These are phyloP conservation scores for Graphilbum sp. DNA, from an alignment of 2,329 filamentous ascomycete genomes.

Conservation along the genomic window DNA sequence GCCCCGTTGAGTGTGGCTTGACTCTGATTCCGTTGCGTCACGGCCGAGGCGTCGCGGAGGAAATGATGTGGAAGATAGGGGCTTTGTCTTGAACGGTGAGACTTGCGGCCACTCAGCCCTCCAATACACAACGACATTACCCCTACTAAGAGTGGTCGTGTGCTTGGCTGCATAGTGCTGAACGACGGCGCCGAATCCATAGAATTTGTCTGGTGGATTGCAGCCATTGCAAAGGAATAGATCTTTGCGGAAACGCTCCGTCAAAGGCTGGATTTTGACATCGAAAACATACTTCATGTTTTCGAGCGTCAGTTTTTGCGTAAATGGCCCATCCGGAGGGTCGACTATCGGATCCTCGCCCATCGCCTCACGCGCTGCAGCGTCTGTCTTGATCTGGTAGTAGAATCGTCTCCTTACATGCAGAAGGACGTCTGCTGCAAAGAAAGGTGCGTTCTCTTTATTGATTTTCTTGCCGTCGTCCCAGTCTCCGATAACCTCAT, in stretches of 20 bases:
- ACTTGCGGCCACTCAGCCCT: constrained; percentile 63
- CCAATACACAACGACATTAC: constrained; percentile 63
- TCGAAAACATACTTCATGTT: constrained; percentile 83
- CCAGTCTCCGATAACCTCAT: constrained; percentile 53
- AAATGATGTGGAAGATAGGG: constrained; percentile 21
- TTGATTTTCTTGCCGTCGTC: constrained; percentile 44
- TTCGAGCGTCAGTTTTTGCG: constrained; percentile 53
- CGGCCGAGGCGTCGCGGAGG: neutral
- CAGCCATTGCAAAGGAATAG: constrained; percentile 62
- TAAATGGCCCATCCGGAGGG: constrained; percentile 34
- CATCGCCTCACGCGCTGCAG: too few relatives aligned
- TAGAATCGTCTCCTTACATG: constrained; percentile 51
- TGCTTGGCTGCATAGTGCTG: constrained; percentile 79
- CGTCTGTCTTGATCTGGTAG: too few relatives aligned
- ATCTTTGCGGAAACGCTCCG: constrained; percentile 50
- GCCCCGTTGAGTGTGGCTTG: too few relatives aligned
- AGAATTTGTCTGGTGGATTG: constrained; percentile 42
- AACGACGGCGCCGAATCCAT: constrained; percentile 62
- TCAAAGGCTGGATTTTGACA: constrained; percentile 54
- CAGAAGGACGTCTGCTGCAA: constrained; percentile 57
- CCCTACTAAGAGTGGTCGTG: constrained; percentile 50
- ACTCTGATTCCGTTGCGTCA: too few relatives aligned
- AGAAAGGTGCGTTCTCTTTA: constrained; percentile 46
- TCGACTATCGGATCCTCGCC: constrained; percentile 29
- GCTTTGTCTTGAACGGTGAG: constrained; percentile 54